Percentiles rank a stretch among this genome's conserved stretches.
phyloP scores from a whole-genome alignment of 2,329 filamentous ascomycete genomes.

The Calonectria hongkongensis region DNA sequence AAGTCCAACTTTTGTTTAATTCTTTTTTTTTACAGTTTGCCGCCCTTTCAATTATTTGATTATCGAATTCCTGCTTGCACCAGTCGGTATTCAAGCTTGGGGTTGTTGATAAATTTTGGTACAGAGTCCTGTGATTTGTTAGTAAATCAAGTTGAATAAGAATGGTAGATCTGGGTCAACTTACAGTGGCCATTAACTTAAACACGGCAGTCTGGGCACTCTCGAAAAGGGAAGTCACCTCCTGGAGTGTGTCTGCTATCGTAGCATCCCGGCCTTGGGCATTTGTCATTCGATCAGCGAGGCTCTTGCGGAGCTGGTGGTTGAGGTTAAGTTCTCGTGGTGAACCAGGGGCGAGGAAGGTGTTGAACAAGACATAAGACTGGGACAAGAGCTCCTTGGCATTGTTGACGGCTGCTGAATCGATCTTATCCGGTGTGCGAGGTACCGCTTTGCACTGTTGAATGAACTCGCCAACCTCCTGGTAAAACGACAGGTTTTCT shows the following conservation, averaged over 20 bases:
- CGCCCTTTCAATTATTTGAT: constrained; percentile 14
- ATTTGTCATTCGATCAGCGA: constrained; percentile 97
- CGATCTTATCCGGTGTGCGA: constrained; percentile 76
- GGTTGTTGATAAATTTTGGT: constrained; percentile 81
- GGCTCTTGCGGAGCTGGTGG: constrained; percentile 92
- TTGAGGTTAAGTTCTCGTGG: constrained; percentile 99
- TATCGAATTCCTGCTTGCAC: constrained; percentile 31
- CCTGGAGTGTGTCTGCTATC: constrained; percentile 92
- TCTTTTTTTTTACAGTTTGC: not conserved
- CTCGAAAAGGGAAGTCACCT: constrained; percentile 92
- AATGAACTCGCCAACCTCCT: constrained; percentile 94
- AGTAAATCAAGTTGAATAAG: constrained; percentile 45
- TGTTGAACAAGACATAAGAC: constrained; percentile 97
- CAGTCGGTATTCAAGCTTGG: constrained; percentile 50
- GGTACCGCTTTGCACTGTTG: constrained; percentile 78
- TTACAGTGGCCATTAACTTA: constrained; percentile 98
- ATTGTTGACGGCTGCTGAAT: constrained; percentile 81
- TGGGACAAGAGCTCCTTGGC: constrained; percentile 96
- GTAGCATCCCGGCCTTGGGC: constrained; percentile 93
- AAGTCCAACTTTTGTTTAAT: not conserved
- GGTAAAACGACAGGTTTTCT: constrained; percentile 96
- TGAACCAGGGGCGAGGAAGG: constrained; percentile 96
- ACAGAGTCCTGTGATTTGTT: constrained; percentile 76
- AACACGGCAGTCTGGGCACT: constrained; percentile 96
- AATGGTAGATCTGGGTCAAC: constrained; percentile 61